Conservation (phyloP, 441 rosid genomes). For the Bocquillonia castaneifolia region DNA sequence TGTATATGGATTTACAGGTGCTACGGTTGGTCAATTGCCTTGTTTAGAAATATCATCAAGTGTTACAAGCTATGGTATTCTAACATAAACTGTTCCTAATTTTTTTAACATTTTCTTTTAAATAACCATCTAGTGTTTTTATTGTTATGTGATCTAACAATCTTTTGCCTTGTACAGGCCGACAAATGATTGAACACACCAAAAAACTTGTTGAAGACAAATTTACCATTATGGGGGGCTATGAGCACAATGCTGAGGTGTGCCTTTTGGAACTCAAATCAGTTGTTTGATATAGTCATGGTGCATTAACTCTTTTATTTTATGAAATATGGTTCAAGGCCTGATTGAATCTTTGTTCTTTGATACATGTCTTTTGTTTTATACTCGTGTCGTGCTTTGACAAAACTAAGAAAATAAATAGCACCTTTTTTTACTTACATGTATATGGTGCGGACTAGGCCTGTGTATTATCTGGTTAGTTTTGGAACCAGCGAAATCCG, state of each 20-base stretch:
- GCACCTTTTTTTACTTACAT: not conserved
- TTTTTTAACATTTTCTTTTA: conserved; percentile 4
- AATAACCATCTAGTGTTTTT: conserved; percentile 13
- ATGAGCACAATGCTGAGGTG: conserved; percentile 91
- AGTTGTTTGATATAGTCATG: conserved; percentile 9
- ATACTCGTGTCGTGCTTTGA: not conserved
- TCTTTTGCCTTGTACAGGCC: conserved; percentile 51
- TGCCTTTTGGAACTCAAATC: conserved; percentile 20
- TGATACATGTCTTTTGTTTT: not conserved
- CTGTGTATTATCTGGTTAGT: too few relatives aligned
- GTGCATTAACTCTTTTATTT: not conserved
- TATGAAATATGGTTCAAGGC: not conserved
- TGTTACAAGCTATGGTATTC: conserved; percentile 94
- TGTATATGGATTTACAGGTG: conserved; percentile 98
- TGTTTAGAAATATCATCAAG: conserved; percentile 97
- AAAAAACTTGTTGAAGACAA: conserved; percentile 86
- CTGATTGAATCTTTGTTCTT: not conserved
- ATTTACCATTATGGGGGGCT: conserved; percentile 68
- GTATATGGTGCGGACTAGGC: not conserved
- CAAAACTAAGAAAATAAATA: not conserved
- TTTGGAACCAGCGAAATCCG: too few relatives aligned
- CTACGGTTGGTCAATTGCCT: conserved; percentile 89
- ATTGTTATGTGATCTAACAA: conserved; percentile 30
- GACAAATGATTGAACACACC: conserved; percentile 97
- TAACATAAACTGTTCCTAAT: not conserved